Evolutionary conservation across 2,329 filamentous ascomycete species (phyloP), one percentile per base, ranked within the genome.

Genomic region (Trichophyton verrucosum): DNA sequence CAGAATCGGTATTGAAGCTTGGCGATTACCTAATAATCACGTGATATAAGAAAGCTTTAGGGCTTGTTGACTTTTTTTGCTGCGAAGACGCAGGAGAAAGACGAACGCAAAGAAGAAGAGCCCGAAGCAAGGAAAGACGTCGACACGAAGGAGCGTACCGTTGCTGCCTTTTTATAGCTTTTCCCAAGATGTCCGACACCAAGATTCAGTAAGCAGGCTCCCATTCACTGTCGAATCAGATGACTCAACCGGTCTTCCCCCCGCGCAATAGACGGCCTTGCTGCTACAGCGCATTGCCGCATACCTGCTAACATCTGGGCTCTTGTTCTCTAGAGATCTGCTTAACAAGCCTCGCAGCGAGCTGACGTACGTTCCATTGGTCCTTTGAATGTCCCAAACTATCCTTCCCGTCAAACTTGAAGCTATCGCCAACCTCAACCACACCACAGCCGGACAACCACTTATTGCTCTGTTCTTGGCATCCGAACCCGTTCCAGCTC

Each of bases 331-430:
- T 73, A 95, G 90, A 77, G 91, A 96, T 76, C 85, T 96, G 70
- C 84, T 95, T 66, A 86, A 83, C 74, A 96, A 96, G 82, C 86
- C 89, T 66, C 89, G 90, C 76, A 85, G 82, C 71, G 91, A 96
- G 74, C 87, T 96, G 77, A 96, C 91, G 90, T 95, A 85, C 68
- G 87, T 82, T 53, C 44, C 49, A 36, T 36, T 36, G 24, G 51
- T 1, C 27, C 27, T 17, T 30, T 36, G 7, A 27, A 36, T 36
- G 15, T n/a, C 51, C 51, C 11, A n/a, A 55, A 38, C 33, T 38
- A 11, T 13, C 3, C 33, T 13, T 62, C 33, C 15, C 15, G 61
- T 38, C 27, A 58, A 46, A 38, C 30, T 17, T 44, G 61, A 65
- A 55, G 33, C 62, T 63, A 58, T 58, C 58, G 49, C 49, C 57